Conservation (phyloP, 176 grass and related monocot species). For the Oryza punctata region DNA sequence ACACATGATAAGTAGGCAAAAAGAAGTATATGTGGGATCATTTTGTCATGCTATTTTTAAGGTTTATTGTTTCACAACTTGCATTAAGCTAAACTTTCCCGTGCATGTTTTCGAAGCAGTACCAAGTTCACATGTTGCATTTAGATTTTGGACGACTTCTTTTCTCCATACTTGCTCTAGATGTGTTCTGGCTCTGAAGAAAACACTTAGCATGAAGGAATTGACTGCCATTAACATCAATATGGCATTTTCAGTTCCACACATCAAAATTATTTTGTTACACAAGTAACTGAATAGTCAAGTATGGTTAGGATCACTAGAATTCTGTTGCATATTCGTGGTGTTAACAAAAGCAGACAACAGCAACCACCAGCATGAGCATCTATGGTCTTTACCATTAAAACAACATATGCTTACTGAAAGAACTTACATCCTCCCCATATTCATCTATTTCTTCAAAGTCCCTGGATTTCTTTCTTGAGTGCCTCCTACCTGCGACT, state of each 20-base stretch:
- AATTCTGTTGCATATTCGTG: not conserved
- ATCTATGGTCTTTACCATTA: not conserved
- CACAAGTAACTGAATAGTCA: not conserved
- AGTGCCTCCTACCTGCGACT: conserved; percentile 57
- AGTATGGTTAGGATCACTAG: not conserved
- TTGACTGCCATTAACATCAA: not conserved
- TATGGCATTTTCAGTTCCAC: not conserved
- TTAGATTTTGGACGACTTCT: too few relatives aligned
- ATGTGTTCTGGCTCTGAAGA: not conserved
- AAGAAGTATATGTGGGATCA: not conserved
- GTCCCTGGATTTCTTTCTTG: conserved; percentile 49
- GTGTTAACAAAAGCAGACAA: not conserved
- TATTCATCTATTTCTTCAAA: conserved; percentile 52
- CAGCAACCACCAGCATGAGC: not conserved
- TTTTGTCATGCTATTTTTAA: not conserved
- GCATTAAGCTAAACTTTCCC: not conserved
- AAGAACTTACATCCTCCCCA: conserved; percentile 49
- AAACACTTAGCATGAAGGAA: not conserved
- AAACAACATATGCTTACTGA: not conserved
- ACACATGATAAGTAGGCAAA: not conserved
- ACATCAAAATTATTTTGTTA: conserved; percentile 1
- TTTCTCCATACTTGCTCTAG: not conserved
- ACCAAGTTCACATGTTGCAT: not conserved
- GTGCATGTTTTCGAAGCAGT: not conserved
- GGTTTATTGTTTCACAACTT: not conserved